phyloP scores from a whole-genome alignment of 2,329 filamentous ascomycete genomes.

The Colletotrichum siamense region DNA sequence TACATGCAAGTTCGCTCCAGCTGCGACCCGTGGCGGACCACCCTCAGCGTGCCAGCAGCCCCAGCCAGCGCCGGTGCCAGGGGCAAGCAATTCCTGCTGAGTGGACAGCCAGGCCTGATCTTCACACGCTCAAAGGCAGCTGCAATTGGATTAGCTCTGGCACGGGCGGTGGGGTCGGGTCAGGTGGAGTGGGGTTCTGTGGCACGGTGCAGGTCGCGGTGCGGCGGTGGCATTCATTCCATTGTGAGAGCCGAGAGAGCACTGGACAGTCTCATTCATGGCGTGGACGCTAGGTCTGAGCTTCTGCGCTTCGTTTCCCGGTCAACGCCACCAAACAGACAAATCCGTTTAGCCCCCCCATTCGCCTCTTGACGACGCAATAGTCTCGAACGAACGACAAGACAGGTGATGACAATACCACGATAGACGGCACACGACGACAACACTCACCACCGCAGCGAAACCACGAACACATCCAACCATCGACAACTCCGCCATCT shows the following conservation, averaged over 20 bases:
- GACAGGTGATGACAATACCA: background rate
- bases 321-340: constrained; percentile 20
- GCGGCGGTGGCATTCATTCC: background rate
- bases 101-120: constrained; percentile 7
- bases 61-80: background rate
- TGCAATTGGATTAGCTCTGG: constrained; percentile 21
- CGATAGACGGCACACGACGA: background rate
- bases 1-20: constrained; percentile 44
- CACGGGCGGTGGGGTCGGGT: constrained; percentile 12
- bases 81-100: background rate
- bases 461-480: background rate
- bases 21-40: constrained; percentile 19
- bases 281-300: constrained; percentile 2
- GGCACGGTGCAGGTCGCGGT: constrained; percentile 6
- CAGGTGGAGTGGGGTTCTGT: constrained; percentile 14
- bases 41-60: constrained; percentile 10
- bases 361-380: background rate
- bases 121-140: constrained; percentile 11
- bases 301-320: constrained; percentile 6
- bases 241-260: background rate
- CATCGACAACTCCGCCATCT: background rate
- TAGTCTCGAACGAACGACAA: background rate
- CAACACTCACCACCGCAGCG: background rate
- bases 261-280: background rate
- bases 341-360: background rate